Conservation (phyloP, 352 stramenopile species). For the Phytophthora fragariae region DNA sequence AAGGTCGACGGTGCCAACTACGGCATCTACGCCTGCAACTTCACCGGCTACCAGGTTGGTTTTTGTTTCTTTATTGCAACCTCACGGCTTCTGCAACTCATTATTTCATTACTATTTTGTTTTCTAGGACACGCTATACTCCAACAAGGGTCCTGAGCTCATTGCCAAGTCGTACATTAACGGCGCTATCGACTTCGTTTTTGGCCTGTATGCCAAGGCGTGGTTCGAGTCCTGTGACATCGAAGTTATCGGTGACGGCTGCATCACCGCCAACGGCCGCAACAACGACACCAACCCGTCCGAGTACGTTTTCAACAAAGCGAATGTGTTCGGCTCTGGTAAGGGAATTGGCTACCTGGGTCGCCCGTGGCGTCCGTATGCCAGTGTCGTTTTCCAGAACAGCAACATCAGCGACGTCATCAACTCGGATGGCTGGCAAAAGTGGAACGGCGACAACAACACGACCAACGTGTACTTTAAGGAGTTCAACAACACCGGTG, state of each 20-base stretch:
- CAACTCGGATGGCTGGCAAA: slow-evolving; percentile 1
- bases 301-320: slow-evolving; percentile 1
- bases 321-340: neutral
- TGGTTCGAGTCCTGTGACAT: slow-evolving; percentile 9
- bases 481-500: slow-evolving; percentile 3
- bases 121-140: neutral
- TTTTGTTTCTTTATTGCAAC: no score
- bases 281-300: neutral
- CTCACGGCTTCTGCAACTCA: no score
- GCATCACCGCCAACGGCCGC: neutral
- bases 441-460: slow-evolving; percentile 1
- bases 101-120: neutral
- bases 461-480: slow-evolving; percentile 4
- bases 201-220: neutral
- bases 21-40: neutral
- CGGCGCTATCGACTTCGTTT: slow-evolving; percentile 8
- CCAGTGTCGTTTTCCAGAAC: slow-evolving; percentile 1
- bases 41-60: neutral
- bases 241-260: neutral
- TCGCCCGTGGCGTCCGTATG: slow-evolving; percentile 7
- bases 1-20: slow-evolving; percentile 1
- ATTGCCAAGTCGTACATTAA: slow-evolving; percentile 1
- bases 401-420: slow-evolving; percentile 2
- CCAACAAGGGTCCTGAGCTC: slow-evolving; percentile 6
- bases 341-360: neutral